Evolutionary conservation across 805 yeast species (phyloP).

Genomic region (Candida sonorensis): DNA sequence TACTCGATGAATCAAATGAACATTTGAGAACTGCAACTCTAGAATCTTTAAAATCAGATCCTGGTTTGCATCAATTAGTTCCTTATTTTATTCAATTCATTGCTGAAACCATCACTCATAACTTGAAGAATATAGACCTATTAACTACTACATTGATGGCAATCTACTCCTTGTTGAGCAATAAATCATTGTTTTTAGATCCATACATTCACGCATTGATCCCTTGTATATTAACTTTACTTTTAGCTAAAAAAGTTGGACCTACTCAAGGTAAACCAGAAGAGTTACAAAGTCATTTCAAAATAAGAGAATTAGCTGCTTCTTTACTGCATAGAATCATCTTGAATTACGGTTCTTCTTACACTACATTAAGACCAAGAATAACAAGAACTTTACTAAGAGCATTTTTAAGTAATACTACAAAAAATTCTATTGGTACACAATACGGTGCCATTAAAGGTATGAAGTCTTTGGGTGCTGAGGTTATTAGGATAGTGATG

Average conservation of each 20-base stretch:
- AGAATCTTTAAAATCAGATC: slow-evolving; percentile 79
- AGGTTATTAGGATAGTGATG: slow-evolving; percentile 76
- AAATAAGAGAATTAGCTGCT: slow-evolving; percentile 84
- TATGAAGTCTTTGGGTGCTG: slow-evolving; percentile 74
- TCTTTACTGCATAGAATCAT: slow-evolving; percentile 75
- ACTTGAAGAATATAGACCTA: slow-evolving; percentile 62
- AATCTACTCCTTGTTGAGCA: slow-evolving; percentile 74
- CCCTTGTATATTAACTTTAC: slow-evolving; percentile 90
- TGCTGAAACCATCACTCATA: slow-evolving; percentile 90
- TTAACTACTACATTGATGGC: slow-evolving; percentile 84
- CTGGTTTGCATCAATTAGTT: slow-evolving; percentile 92
- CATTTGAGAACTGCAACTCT: slow-evolving; percentile 72
- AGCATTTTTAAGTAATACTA: slow-evolving; percentile 68
- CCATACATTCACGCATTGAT: slow-evolving; percentile 94
- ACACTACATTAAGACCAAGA: slow-evolving; percentile 85
- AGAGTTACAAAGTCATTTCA: slow-evolving; percentile 32
- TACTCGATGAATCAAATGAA: slow-evolving; percentile 52
- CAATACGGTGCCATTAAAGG: slow-evolving; percentile 91
- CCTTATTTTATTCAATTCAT: slow-evolving; percentile 96
- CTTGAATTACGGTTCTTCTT: slow-evolving; percentile 71
- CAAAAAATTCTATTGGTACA: slow-evolving; percentile 78
- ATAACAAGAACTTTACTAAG: slow-evolving; percentile 88
- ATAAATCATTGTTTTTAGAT: slow-evolving; percentile 80
- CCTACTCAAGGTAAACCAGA: slow-evolving; percentile 16
- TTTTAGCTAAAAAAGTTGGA: slow-evolving; percentile 88